A percentile compares a stretch with the other conserved stretches of the same genome.
Conservation (phyloP, 2,329 filamentous ascomycete species). For the Xylariomycetidae sp. region DNA sequence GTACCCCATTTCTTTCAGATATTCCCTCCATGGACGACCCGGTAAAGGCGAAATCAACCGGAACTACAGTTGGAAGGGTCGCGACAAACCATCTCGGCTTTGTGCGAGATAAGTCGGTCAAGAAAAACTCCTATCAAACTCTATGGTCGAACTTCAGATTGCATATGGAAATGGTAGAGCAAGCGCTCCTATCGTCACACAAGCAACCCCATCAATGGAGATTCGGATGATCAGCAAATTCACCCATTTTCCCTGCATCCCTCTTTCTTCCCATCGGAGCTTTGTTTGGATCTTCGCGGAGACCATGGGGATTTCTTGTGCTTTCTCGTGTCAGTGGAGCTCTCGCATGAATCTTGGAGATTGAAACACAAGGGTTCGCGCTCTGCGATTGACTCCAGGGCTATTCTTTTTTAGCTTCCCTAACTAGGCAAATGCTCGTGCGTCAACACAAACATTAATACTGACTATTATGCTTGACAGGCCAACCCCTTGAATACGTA, state of each 20-base stretch:
- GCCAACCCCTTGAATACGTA: conserved; percentile 97
- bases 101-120: too few species aligned
- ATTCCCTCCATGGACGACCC: neutral
- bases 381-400: conserved; percentile 23
- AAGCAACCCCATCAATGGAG: too few species aligned
- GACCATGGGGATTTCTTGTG: conserved; percentile 7
- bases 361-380: conserved; percentile 27
- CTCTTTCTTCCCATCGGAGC: neutral
- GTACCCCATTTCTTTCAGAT: conserved; percentile 27
- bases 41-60: too few species aligned
- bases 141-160: too few species aligned
- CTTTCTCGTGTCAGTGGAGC: conserved; percentile 26
- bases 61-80: too few species aligned
- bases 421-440: conserved; percentile 20
- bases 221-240: too few species aligned
- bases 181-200: too few species aligned
- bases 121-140: too few species aligned
- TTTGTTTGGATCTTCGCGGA: conserved; percentile 9
- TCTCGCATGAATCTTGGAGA: conserved; percentile 30
- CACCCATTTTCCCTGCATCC: neutral
- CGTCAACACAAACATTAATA: conserved; percentile 42
- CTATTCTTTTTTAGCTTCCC: conserved; percentile 18
- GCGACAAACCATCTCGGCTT: too few species aligned
- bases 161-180: too few species aligned
- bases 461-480: conserved; percentile 43